Evolutionary conservation across 2,329 filamentous ascomycete species (phyloP), one percentile per base, ranked within the genome.

Genomic region (Elsinoe australis): DNA sequence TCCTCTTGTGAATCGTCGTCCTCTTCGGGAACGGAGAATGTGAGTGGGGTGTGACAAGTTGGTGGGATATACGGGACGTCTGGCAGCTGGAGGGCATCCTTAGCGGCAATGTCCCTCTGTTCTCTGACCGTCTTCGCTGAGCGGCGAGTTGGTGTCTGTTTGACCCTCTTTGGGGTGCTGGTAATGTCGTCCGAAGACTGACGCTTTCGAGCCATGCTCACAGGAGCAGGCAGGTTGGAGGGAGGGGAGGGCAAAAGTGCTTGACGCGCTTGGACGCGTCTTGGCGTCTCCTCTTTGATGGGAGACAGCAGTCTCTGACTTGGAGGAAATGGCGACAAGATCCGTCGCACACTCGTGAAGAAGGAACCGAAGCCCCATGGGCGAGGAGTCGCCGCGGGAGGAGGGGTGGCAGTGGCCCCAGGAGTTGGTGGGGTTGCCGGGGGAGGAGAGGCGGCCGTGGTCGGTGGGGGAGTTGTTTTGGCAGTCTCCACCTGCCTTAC

Each of bases 311-410:
- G 19, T 22, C 33, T 28, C 22, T 38, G 38, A 22, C 45, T 48
- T 12, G 45, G 45, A 36, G 45, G 45, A 33, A 48, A 48, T 6
- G 45, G 45, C 33, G 45, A 48, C n/a, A 48, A 24, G 19, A 48
- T 36, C n/a, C 45, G 19, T 14, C 45, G 19, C 6, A 38, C 45
- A 4, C 8, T 38, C 6, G 32, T 48, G 17, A 48, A 31, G 33
- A 48, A 26, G 24, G 32, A 36, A 33, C 31, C 34, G 33, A 48
- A 31, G 32, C 45, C 45, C 45, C 45, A 48, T 14, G 45, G 33
- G 10, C 18, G 24, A 19, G 45, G 31, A 31, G 45, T 39, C 10
- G 45, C 45, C 15, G 32, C 22, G 33, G 21, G 31, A 17, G 45
- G 32, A 28, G 32, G 9, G 15, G 32, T 26, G n/a, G 45, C 38